These are phyloP conservation scores for Pythium diclinum DNA, from an alignment of 352 stramenopile genomes.

Conservation along the genomic window DNA sequence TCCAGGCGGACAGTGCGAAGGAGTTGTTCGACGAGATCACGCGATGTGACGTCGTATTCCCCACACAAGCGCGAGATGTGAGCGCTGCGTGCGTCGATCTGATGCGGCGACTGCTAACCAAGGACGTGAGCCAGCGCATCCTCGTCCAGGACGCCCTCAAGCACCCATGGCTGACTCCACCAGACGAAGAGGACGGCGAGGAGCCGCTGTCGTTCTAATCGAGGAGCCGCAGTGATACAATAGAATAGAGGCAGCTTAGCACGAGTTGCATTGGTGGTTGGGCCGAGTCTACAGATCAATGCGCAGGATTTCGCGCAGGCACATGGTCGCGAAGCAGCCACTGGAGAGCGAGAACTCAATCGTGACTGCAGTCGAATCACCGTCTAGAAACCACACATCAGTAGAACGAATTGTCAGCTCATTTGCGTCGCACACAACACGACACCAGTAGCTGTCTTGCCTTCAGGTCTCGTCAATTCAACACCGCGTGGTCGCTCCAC, in stretches of 20 bases:
- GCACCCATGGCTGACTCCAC: slow-evolving; percentile 57
- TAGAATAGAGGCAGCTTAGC: neutral
- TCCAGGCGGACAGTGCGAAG: slow-evolving; percentile 62
- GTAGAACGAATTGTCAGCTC: neutral
- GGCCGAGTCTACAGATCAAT: slow-evolving; percentile 37
- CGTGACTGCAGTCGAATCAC: slow-evolving; percentile 18
- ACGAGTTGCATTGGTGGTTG: neutral
- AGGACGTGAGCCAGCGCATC: slow-evolving; percentile 51
- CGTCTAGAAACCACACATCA: slow-evolving; percentile 8
- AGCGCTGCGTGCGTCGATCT: slow-evolving; percentile 40
- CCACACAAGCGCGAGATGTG: slow-evolving; percentile 22
- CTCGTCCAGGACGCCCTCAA: slow-evolving; percentile 43
- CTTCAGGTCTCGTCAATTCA: slow-evolving; percentile 32
- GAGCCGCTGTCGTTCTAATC: slow-evolving; percentile 71
- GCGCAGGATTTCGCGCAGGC: slow-evolving; percentile 61
- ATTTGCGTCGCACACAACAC: neutral
- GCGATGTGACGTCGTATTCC: slow-evolving; percentile 39
- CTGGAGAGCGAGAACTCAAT: slow-evolving; percentile 57
- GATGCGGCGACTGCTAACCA: slow-evolving; percentile 47
- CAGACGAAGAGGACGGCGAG: slow-evolving; percentile 37
- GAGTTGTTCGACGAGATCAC: slow-evolving; percentile 82
- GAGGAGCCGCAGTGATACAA: neutral
- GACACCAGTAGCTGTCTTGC: neutral
- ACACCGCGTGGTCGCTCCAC: slow-evolving; percentile 44
- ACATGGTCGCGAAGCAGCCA: slow-evolving; percentile 80